Evolutionary conservation across 805 yeast genomes (phyloP).

Genomic region (Saccharomycopsis javanensis): DNA sequence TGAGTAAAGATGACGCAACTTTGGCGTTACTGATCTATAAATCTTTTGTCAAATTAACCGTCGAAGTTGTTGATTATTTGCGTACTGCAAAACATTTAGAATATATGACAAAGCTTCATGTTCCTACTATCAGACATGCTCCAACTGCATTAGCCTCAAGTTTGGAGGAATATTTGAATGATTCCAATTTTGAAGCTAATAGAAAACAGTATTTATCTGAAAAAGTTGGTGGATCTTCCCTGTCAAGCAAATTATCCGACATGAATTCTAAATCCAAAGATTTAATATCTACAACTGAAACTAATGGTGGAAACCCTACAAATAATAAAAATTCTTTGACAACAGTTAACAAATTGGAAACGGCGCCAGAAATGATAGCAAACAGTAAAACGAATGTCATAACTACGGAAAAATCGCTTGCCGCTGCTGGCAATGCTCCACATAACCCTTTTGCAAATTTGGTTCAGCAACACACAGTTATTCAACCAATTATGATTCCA

Average conservation of each 20-base stretch:
- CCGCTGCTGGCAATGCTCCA: slow-evolving; percentile 11
- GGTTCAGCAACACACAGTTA: slow-evolving; percentile 15
- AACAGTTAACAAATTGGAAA: slow-evolving; percentile 22
- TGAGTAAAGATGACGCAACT: slow-evolving; percentile 78
- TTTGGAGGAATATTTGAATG: slow-evolving; percentile 80
- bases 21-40: slow-evolving; percentile 78
- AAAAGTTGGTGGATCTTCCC: slow-evolving; percentile 30
- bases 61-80: slow-evolving; percentile 76
- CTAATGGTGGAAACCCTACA: slow-evolving; percentile 7
- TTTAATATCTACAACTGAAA: not conserved
- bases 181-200: slow-evolving; percentile 73
- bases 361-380: slow-evolving; percentile 27
- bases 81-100: slow-evolving; percentile 85
- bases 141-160: slow-evolving; percentile 86
- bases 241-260: slow-evolving; percentile 21
- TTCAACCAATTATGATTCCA: slow-evolving; percentile 10
- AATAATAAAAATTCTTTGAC: slow-evolving; percentile 18
- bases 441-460: slow-evolving; percentile 27
- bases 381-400: no score
- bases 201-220: slow-evolving; percentile 70
- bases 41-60: slow-evolving; percentile 75
- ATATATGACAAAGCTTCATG: slow-evolving; percentile 76
- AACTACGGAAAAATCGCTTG: no score
- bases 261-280: slow-evolving; percentile 10
- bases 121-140: slow-evolving; percentile 94